Conservation (phyloP, 108 stramenopile species). For the Craspedostauros australis region DNA sequence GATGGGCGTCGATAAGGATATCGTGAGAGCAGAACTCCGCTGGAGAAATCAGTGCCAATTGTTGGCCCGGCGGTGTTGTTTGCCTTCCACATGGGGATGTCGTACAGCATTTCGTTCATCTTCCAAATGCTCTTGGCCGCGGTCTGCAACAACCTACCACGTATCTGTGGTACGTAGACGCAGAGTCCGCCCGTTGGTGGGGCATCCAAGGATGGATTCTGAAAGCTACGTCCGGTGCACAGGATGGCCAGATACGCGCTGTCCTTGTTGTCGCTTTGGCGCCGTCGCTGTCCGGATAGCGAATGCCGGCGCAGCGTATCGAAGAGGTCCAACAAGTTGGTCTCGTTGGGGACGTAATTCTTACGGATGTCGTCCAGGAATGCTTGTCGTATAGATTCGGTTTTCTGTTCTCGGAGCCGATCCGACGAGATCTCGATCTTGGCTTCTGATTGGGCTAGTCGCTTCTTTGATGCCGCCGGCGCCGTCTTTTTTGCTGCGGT, state of each 20-base stretch:
- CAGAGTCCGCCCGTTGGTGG: no score
- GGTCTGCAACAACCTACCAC: not conserved
- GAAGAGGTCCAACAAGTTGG: no score
- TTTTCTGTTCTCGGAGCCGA: not conserved
- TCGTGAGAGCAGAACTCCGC: constrained; percentile 1
- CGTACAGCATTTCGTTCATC: not conserved
- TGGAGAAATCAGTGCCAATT: no score
- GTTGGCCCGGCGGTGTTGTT: no score
- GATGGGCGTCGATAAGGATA: constrained; percentile 11
- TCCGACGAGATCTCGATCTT: not conserved
- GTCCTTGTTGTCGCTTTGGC: no score
- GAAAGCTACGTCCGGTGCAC: no score
- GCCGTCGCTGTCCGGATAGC: no score
- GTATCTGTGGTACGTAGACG: not conserved
- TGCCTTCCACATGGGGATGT: not conserved
- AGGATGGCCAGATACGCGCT: no score
- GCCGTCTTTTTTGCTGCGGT: not conserved
- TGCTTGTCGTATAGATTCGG: not conserved
- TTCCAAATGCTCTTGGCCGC: not conserved
- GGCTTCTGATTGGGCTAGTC: not conserved
- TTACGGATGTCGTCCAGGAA: no score
- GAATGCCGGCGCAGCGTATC: no score
- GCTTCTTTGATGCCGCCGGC: not conserved
- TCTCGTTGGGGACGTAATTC: no score
- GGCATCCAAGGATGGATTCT: no score